These are phyloP conservation scores for Jamesozyma lodderae DNA, from an alignment of 805 yeast species.

Conservation along the genomic window DNA sequence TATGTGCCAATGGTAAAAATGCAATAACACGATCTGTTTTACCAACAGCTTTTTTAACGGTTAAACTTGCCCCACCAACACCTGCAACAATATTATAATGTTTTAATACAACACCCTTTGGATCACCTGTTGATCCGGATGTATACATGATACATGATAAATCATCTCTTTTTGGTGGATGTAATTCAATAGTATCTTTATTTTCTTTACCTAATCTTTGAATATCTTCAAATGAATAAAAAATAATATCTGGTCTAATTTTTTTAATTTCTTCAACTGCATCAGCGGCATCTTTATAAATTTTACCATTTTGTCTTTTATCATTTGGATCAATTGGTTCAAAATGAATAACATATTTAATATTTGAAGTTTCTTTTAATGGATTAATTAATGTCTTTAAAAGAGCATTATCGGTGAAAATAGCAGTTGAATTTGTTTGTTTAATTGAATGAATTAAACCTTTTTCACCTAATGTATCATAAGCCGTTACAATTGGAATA, in stretches of 20 bases:
- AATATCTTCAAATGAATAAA: slow-evolving; percentile 58
- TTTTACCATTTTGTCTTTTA: slow-evolving; percentile 51
- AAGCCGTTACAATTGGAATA: slow-evolving; percentile 89
- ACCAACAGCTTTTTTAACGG: slow-evolving; percentile 46
- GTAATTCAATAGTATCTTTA: slow-evolving; percentile 33
- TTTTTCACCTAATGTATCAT: slow-evolving; percentile 85
- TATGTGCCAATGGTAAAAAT: slow-evolving; percentile 93
- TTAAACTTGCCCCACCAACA: slow-evolving; percentile 67
- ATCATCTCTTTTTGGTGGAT: slow-evolving; percentile 41
- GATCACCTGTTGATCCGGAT: slow-evolving; percentile 71
- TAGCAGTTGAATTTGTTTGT: slow-evolving; percentile 69
- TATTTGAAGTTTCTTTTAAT: slow-evolving; percentile 47
- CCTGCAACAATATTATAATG: slow-evolving; percentile 72
- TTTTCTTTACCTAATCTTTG: slow-evolving; percentile 51
- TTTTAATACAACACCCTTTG: slow-evolving; percentile 65
- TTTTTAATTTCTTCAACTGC: slow-evolving; percentile 53
- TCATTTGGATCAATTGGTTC: slow-evolving; percentile 55
- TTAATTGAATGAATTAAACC: slow-evolving; percentile 80
- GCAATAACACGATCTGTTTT: slow-evolving; percentile 67
- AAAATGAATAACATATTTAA: slow-evolving; percentile 64
- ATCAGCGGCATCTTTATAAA: slow-evolving; percentile 46
- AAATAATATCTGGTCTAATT: slow-evolving; percentile 67
- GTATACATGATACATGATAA: slow-evolving; percentile 62
- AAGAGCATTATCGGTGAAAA: slow-evolving; percentile 77
- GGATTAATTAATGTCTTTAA: slow-evolving; percentile 63